Percentiles rank a stretch among this genome's conserved stretches.
phyloP scores from a whole-genome alignment of 805 yeast species.

The Helenozyma rhizophorensis region DNA sequence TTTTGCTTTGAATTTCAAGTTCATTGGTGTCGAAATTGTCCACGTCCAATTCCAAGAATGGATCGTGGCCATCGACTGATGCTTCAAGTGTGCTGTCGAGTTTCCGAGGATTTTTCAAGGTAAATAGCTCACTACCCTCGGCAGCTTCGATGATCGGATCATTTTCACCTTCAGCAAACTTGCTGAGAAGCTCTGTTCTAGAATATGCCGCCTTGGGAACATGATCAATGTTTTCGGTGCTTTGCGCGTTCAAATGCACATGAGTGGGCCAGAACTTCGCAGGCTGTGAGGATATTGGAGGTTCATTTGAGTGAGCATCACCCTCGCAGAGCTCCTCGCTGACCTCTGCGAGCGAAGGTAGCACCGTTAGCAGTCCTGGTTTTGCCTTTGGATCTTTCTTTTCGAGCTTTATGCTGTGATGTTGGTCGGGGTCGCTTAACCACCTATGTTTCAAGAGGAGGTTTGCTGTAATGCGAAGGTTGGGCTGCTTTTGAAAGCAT shows the following conservation, averaged over 20 bases:
- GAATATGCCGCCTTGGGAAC: constrained; percentile 5
- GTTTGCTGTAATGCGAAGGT: constrained; percentile 51
- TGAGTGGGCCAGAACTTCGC: no score
- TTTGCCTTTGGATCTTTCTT: not conserved
- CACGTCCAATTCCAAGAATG: constrained; percentile 34
- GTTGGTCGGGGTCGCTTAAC: constrained; percentile 30
- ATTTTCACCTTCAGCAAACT: constrained; percentile 24
- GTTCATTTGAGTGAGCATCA: no score
- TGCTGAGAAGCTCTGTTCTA: constrained; percentile 24
- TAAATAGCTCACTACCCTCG: no score
- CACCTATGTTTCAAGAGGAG: constrained; percentile 58
- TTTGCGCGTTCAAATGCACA: no score
- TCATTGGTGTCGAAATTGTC: constrained; percentile 39
- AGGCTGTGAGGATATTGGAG: no score
- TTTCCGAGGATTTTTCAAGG: no score
- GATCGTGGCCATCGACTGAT: constrained; percentile 27
- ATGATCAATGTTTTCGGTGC: no score
- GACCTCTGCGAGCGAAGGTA: not conserved
- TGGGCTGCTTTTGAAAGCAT: constrained; percentile 72
- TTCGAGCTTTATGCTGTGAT: no score
- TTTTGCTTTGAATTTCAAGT: constrained; percentile 36
- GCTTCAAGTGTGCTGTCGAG: not conserved
- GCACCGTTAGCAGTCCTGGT: no score
- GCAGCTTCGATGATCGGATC: constrained; percentile 4
- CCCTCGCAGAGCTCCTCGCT: not conserved